These are phyloP conservation scores for Hyphochytrium catenoides DNA, from an alignment of 352 stramenopile genomes.

Conservation along the genomic window DNA sequence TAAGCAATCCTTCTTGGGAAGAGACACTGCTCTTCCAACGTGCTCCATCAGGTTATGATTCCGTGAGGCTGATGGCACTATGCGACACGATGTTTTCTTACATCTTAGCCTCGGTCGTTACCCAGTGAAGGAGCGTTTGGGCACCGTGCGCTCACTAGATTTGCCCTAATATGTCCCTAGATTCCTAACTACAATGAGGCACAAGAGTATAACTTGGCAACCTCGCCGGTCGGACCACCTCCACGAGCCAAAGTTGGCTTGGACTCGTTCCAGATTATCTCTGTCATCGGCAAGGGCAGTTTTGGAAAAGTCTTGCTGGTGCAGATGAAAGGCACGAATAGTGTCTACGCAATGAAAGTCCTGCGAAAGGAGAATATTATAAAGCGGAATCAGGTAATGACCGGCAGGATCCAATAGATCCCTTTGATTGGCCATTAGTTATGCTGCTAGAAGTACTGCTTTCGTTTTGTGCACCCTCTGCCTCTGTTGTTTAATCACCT, in stretches of 20 bases:
- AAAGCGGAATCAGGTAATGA: conserved; percentile 77
- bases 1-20: too few species aligned
- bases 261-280: conserved; percentile 85
- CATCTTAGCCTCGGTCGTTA: conserved; percentile 5
- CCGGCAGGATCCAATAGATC: too few species aligned
- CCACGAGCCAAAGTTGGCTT: conserved; percentile 51
- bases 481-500: too few species aligned
- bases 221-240: background rate
- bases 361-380: conserved; percentile 96
- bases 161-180: conserved; percentile 14
- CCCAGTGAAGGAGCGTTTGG: conserved; percentile 22
- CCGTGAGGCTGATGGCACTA: background rate
- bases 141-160: conserved; percentile 18
- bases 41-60: conserved; percentile 1
- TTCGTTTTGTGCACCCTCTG: too few species aligned
- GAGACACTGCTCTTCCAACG: too few species aligned
- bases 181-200: background rate
- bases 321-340: conserved; percentile 63
- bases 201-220: background rate
- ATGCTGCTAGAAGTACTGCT: too few species aligned
- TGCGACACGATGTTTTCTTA: background rate
- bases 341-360: conserved; percentile 98
- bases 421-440: too few species aligned
- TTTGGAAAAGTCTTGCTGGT: conserved; percentile 93
- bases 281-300: conserved; percentile 85